Evolutionary conservation across 257 asterid species (phyloP).

Genomic region (Gynochthodes officinalis): DNA sequence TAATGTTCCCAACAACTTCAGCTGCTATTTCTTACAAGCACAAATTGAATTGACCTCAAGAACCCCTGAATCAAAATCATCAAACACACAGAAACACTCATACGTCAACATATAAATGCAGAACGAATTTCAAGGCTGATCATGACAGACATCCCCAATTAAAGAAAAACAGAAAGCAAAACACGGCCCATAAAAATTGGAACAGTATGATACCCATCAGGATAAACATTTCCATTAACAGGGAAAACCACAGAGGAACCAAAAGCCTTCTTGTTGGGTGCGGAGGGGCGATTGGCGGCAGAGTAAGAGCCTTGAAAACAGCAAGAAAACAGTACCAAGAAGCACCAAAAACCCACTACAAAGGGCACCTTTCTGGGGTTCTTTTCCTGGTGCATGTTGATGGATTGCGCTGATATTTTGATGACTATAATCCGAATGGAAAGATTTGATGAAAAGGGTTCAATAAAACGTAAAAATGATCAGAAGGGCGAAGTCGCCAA

Average conservation of each 20-base stretch:
- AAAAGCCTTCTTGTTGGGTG: slow-evolving; percentile 17
- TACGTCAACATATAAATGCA: not conserved
- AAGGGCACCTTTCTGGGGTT: not conserved
- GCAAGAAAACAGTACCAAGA: not conserved
- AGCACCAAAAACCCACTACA: slow-evolving; percentile 3
- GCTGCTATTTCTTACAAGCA: not conserved
- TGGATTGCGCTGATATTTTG: not conserved
- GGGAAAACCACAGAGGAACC: slow-evolving; percentile 72
- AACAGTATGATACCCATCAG: slow-evolving; percentile 51
- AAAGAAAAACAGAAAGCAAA: not conserved
- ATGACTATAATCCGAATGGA: not conserved
- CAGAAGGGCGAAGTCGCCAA: not conserved
- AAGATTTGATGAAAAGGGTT: not conserved
- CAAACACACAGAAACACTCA: not conserved
- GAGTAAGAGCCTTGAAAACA: slow-evolving; percentile 14
- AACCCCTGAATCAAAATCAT: not conserved
- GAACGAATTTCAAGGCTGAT: not conserved
- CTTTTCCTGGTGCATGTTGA: not conserved
- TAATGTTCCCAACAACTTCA: not conserved
- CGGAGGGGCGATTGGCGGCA: slow-evolving; percentile 1
- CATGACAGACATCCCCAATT: not conserved
- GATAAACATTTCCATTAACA: slow-evolving; percentile 80
- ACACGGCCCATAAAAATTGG: not conserved
- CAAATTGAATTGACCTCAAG: not conserved
- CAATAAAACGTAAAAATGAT: not conserved